Evolutionary conservation across 257 asterid genomes (phyloP).

Genomic region (Nicotiana otophora): DNA sequence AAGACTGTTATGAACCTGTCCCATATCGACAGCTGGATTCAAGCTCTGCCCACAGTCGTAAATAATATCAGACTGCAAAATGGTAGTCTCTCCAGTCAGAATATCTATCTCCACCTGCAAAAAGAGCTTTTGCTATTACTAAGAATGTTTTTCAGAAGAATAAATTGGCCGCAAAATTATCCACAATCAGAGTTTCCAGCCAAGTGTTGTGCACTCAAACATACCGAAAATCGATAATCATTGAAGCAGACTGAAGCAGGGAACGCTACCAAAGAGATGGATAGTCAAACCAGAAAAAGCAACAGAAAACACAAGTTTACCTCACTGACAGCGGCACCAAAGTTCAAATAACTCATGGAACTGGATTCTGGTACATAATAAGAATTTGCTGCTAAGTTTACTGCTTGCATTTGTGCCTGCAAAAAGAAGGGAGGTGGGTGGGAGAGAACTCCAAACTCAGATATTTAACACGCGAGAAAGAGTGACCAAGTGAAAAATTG

Average conservation of each 20-base stretch:
- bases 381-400: slow-evolving; percentile 49
- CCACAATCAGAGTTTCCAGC: background rate
- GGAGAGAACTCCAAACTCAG: background rate
- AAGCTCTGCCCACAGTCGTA: slow-evolving; percentile 84
- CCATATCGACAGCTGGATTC: slow-evolving; percentile 76
- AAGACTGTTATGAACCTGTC: slow-evolving; percentile 44
- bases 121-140: background rate
- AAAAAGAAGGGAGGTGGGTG: background rate
- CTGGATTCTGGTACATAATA: slow-evolving; percentile 43
- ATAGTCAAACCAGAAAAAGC: background rate
- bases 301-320: slow-evolving; percentile 21
- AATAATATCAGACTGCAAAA: slow-evolving; percentile 49
- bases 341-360: slow-evolving; percentile 40
- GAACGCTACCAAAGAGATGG: background rate
- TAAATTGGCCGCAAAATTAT: background rate
- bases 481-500: background rate
- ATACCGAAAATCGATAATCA: background rate
- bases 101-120: slow-evolving; percentile 61
- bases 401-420: slow-evolving; percentile 43
- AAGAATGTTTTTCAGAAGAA: background rate
- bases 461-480: background rate
- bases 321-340: slow-evolving; percentile 72
- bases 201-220: background rate
- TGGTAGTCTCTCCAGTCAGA: slow-evolving; percentile 52
- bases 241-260: background rate